phyloP scores from a whole-genome alignment of 345 rosid genomes.

The Gossypium ekmanianum region DNA sequence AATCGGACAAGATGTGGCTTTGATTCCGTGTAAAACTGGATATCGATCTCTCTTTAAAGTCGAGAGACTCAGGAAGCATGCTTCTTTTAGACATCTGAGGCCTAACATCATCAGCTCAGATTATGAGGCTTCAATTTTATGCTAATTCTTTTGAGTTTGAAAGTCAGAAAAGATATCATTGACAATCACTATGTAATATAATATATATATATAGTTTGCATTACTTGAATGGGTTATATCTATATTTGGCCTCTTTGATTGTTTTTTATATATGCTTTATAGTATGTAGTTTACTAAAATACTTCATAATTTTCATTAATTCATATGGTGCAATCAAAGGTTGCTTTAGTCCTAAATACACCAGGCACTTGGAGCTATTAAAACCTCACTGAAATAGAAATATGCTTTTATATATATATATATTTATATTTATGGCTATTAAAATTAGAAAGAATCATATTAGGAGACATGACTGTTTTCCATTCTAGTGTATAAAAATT shows the following conservation, averaged over 20 bases:
- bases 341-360: too few relatives aligned
- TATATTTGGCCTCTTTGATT: constrained; percentile 26
- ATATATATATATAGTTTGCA: not conserved
- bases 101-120: not conserved
- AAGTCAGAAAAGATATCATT: constrained; percentile 10
- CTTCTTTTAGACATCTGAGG: not conserved
- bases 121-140: not conserved
- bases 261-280: too few relatives aligned
- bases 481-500: accelerated
- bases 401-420: too few relatives aligned
- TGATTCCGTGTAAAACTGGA: not conserved
- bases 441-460: too few relatives aligned
- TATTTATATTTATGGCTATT: too few relatives aligned
- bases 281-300: too few relatives aligned
- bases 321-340: too few relatives aligned
- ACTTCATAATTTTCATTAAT: too few relatives aligned
- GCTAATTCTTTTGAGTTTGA: constrained; percentile 18
- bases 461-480: too few relatives aligned
- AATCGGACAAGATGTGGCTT: not conserved
- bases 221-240: not conserved
- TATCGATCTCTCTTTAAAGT: not conserved
- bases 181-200: constrained; percentile 20
- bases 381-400: too few relatives aligned
- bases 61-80: not conserved
- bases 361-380: too few relatives aligned